Conservation (phyloP, 1,139 yeast genomes). For the Arxiozyma bovina region DNA sequence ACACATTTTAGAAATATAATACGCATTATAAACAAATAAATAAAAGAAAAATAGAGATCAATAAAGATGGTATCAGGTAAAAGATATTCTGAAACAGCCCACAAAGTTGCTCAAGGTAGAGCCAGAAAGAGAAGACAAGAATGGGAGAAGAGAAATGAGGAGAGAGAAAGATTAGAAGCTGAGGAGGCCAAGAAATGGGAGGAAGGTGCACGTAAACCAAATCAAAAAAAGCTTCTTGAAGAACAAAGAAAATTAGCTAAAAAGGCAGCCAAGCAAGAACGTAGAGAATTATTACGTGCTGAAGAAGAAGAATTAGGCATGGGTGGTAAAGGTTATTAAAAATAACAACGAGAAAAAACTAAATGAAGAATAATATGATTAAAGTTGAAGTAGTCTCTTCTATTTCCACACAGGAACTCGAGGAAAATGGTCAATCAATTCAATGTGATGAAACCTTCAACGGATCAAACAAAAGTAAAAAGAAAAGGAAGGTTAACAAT, state of each 20-base stretch:
- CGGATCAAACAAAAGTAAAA: no score
- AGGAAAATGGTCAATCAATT: not conserved
- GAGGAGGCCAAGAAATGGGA: constrained; percentile 31
- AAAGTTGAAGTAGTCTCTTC: not conserved
- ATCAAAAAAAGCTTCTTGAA: constrained; percentile 22
- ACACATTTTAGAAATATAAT: not conserved
- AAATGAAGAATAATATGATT: not conserved
- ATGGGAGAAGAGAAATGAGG: constrained; percentile 22
- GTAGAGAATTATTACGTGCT: constrained; percentile 27
- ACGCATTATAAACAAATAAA: not conserved
- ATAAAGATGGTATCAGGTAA: constrained; percentile 21
- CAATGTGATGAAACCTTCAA: no score
- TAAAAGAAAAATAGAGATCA: not conserved
- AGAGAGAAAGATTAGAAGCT: constrained; percentile 20
- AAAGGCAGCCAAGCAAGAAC: constrained; percentile 26
- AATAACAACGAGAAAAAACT: not conserved
- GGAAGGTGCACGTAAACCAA: constrained; percentile 32
- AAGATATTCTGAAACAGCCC: constrained; percentile 31
- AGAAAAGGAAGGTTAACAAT: not conserved
- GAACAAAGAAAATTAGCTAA: constrained; percentile 26
- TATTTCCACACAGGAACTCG: not conserved
- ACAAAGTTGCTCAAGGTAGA: constrained; percentile 30
- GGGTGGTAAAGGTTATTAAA: constrained; percentile 23
- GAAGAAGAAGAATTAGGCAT: constrained; percentile 27
- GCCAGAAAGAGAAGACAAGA: constrained; percentile 31